These are phyloP conservation scores for Phalaenopsis equestris DNA, from an alignment of 106 monocot genomes.

Conservation along the genomic window DNA sequence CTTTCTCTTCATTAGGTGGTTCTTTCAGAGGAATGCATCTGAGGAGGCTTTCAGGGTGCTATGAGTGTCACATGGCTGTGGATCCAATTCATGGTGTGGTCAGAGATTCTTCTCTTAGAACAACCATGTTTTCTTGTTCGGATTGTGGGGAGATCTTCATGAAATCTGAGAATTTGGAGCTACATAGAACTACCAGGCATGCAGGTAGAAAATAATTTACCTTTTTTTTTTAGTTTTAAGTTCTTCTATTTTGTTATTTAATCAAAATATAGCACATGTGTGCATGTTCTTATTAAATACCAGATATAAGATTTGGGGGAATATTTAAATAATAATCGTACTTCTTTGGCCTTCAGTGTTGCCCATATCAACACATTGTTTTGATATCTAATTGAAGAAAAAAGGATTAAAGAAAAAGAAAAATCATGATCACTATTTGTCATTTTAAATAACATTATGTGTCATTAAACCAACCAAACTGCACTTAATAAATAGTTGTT, in stretches of 20 bases:
- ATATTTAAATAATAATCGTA: too few relatives aligned
- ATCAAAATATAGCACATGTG: neutral
- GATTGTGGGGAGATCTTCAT: conserved; percentile 77
- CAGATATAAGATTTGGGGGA: too few relatives aligned
- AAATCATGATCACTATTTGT: too few relatives aligned
- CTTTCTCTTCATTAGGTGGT: conserved; percentile 54
- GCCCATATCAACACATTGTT: too few relatives aligned
- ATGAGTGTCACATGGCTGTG: conserved; percentile 52
- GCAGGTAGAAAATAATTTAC: conserved; percentile 37
- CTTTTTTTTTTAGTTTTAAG: neutral
- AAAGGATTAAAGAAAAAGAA: too few relatives aligned
- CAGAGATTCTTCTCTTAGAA: conserved; percentile 48
- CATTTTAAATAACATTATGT: too few relatives aligned
- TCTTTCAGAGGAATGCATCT: conserved; percentile 72
- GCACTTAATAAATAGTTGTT: too few relatives aligned
- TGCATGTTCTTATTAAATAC: too few relatives aligned
- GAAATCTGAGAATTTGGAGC: conserved; percentile 69
- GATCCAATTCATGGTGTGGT: conserved; percentile 40
- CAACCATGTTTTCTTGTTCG: conserved; percentile 41
- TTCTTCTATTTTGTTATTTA: neutral
- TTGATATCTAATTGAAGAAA: too few relatives aligned
- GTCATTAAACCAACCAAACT: too few relatives aligned
- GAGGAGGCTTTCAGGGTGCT: conserved; percentile 74
- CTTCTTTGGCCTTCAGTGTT: too few relatives aligned
- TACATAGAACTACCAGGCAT: conserved; percentile 61